Conservation (phyloP, 2,329 filamentous ascomycete species). For the Didymella lethalis region DNA sequence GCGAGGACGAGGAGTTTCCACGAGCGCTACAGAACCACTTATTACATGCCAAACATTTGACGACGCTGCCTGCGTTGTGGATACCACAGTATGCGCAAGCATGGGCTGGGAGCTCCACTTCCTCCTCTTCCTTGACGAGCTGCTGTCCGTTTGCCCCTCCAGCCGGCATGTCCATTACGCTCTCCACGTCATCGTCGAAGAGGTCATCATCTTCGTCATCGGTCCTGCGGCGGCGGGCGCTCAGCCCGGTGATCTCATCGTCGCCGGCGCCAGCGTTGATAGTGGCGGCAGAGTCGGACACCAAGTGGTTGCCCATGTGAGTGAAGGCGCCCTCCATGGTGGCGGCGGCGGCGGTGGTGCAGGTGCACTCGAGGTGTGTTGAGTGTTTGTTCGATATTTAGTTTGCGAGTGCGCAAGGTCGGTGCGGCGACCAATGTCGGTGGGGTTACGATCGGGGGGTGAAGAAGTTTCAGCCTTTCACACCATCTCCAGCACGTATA, state of each 20-base stretch:
- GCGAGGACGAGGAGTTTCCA: slow-evolving; percentile 94
- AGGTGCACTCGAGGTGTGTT: slow-evolving; percentile 15
- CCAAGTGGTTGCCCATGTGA: slow-evolving; percentile 84
- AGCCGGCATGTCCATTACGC: slow-evolving; percentile 80
- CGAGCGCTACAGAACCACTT: slow-evolving; percentile 99
- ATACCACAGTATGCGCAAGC: slow-evolving; percentile 97
- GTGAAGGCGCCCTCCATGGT: slow-evolving; percentile 87
- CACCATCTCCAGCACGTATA: slow-evolving; percentile 36
- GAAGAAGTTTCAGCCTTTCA: slow-evolving; percentile 22
- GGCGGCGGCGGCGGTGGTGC: slow-evolving; percentile 23
- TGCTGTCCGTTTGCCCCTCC: slow-evolving; percentile 73
- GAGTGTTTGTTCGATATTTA: slow-evolving; percentile 20
- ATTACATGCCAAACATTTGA: slow-evolving; percentile 93
- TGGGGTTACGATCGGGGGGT: slow-evolving; percentile 18
- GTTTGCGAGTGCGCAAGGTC: slow-evolving; percentile 19
- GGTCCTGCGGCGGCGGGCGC: slow-evolving; percentile 69
- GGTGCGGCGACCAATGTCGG: slow-evolving; percentile 17
- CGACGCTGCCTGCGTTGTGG: slow-evolving; percentile 91
- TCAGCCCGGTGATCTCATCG: slow-evolving; percentile 84
- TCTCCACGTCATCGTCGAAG: slow-evolving; percentile 75
- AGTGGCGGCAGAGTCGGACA: slow-evolving; percentile 82
- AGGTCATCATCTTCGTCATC: slow-evolving; percentile 93
- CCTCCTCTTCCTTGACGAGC: slow-evolving; percentile 70
- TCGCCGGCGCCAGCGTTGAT: slow-evolving; percentile 91
- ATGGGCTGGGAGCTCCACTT: slow-evolving; percentile 84